Base-by-base conservation (phyloP, 1,139 yeast species). In the Torulaspora pretoriensis region DNA sequence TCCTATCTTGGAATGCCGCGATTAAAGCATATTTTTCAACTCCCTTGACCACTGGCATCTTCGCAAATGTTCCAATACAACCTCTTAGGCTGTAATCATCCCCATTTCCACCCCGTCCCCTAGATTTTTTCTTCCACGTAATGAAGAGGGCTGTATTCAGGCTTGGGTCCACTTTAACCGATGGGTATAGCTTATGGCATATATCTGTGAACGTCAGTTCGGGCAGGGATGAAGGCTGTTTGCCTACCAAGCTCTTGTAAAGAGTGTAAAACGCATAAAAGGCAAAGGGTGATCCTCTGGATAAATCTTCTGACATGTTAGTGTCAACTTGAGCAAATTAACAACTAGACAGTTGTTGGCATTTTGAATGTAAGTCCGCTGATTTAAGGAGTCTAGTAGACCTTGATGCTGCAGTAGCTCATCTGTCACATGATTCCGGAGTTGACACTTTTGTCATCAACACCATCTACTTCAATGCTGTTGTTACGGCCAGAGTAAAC, bases 51-150 rank as follows among this genome's bases (percentile, higher is more conserved):
- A 86, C 57, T 0, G 71, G 68, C 40, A 67, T 45, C 12, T 67
- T 63, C 2, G 69, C 58, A 61, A 92, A 90, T 0, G 96, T 90
- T 1, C 98, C 98, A 46, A 92, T 92, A 60, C 98, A 92, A 0
- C 98, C 98, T 42, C 97, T 72, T 40, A 92, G 69, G 13, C 71
- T 68, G 44, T 72, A 65, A 13, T 45, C 48, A 2, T 42, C 45
- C 8, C 40, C 43, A 25, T 34, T 24, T 8, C 25, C 41, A 25
- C 25, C 12, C 6, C 35, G 29, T 23, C 42, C 27, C n/a, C 39
- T 54, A 7, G 54, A 64, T 38, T 68, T 56, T 38, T 74, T 77
- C 60, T 83, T 80, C 96, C 96, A 92, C 0, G 97, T 90, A 27
- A 92, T 83, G 67, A 92, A 92, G 29, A 92, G 65, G 0, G 97